A percentile compares a stretch with the other conserved stretches of the same genome.
Conservation (phyloP, 331 rosid genomes). For the Pyrus hybrid region DNA sequence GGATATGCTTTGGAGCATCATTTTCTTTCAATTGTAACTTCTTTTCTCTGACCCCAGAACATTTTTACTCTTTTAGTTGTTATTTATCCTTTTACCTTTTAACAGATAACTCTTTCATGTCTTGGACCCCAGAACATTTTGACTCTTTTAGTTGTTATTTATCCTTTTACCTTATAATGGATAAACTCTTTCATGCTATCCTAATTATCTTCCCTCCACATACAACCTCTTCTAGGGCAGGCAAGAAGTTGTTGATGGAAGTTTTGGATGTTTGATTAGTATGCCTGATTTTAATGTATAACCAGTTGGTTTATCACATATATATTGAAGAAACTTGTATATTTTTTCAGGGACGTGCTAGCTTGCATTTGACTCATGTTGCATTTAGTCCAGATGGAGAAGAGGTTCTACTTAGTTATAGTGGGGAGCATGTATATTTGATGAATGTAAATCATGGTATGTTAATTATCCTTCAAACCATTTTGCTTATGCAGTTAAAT, state of each 20-base stretch:
- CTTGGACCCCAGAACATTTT: neutral
- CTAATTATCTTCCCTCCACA: neutral
- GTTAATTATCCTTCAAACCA: neutral
- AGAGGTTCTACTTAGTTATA: conserved; percentile 96
- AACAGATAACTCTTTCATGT: neutral
- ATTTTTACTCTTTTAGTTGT: neutral
- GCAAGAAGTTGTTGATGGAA: neutral
- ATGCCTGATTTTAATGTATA: neutral
- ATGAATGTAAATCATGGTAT: conserved; percentile 82
- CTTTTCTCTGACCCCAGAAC: neutral
- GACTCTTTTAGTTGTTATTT: neutral
- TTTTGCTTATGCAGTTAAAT: conserved; percentile 14
- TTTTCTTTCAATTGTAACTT: neutral
- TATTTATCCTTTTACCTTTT: neutral
- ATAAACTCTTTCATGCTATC: neutral
- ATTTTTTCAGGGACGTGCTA: conserved; percentile 59
- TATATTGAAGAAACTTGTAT: neutral
- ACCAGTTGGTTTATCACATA: neutral
- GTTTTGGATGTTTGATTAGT: neutral
- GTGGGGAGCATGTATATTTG: conserved; percentile 95
- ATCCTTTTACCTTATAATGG: neutral
- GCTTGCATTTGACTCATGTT: conserved; percentile 90
- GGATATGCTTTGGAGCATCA: neutral
- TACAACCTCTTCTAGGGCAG: neutral
- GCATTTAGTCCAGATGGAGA: conserved; percentile 91